Base-by-base conservation (phyloP, 257 asterid genomes). In the Solanum pinnatisectum region DNA sequence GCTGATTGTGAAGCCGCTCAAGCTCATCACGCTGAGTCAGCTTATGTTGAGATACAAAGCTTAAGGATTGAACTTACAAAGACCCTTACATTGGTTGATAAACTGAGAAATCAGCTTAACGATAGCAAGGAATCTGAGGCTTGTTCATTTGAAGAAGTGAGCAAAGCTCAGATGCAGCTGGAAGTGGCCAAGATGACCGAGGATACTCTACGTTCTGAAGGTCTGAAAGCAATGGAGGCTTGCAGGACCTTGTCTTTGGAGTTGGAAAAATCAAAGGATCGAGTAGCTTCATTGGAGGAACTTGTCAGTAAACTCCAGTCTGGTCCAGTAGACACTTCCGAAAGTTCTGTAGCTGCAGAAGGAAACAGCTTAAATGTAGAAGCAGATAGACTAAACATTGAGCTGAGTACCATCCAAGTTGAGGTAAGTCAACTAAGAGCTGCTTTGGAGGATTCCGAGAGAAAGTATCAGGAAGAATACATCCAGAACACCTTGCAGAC, bases 381-480 rank as follows among this genome's bases (percentile, higher is more conserved):
- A 76, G 49, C 91, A 4, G 76, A 83, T 56, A 86, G 40, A 86
- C 76, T 88, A 33, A 81, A 90, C 83, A 16, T 84, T 23, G 95
- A 94, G 90, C 87, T 94, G 33, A 65, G 86, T 56, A 16, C 79
- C 46, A 74, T 88, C 70, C 94, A 92, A 90, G 46, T 73, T 11
- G 99, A 97, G 89, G 91, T 84, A 8, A 85, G 87, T 76, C 90
- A 87, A 83, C 83, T 96, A 39, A 93, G 92, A 88, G 93, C 89
- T 46, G 95, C 94, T 6, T 92, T 97, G 11, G 98, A 94, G 90
- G 93, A 90, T 72, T 95, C 98, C 60, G 98, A 96, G 63, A 94
- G 87, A 84, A 91, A 93, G 93, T 92, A 93, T 87, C 93, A 88
- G 37, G 96, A 94, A 63, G 95, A 95, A 88, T 90, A 93, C 90